Base-by-base conservation (phyloP, 352 stramenopile species). In the Pythium brachiatum region DNA sequence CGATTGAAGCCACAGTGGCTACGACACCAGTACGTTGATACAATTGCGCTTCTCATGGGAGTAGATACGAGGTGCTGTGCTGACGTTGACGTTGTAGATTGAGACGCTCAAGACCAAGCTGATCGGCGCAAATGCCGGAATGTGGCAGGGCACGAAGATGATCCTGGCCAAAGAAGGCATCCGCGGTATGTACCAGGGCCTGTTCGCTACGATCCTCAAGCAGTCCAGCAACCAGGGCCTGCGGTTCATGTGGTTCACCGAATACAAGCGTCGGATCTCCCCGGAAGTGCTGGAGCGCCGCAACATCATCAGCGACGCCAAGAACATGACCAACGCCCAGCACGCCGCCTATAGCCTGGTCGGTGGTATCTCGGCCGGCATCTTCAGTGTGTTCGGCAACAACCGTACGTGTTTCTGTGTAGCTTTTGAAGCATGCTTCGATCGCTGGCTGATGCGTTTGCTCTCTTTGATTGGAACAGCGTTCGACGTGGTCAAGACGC, bases 91-190 rank as follows among this genome's bases (percentile, higher is more conserved):
- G 6, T 62, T 36, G 7, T 36, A 90, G 60, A 98, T 90, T 73
- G 91, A 99, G 66, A 99, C 96, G 21, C 77, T 99, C 7, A 99
- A 99, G 66, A 99, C 96, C 26, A 98, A 98, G 74, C 90, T 97
- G 27, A 99, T 99, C 69, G 93, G 98, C 69, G 78, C 96, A 7
- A 98, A 99, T 64, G 83, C 86, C n/a, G 81, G 90, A 7, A 89
- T 99, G 72, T 74, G 96, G 59, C 60, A 84, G 60, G 93, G 93
- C 51, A 92, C 96, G 16, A 90, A 94, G 64, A 88, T 94, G 67
- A 98, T 99, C 69, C 68, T 98, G 29, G 79, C 83, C 7, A 95
- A 83, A 15, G 94, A 98, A 70, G 96, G 96, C 16, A 74, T 97
- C 41, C 69, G 70, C 23, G 96, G 94, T 57, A 78, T 98, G 44